Evolutionary conservation across 768 basidiomycete genomes (phyloP).

Genomic region (Amanita exitialis): DNA sequence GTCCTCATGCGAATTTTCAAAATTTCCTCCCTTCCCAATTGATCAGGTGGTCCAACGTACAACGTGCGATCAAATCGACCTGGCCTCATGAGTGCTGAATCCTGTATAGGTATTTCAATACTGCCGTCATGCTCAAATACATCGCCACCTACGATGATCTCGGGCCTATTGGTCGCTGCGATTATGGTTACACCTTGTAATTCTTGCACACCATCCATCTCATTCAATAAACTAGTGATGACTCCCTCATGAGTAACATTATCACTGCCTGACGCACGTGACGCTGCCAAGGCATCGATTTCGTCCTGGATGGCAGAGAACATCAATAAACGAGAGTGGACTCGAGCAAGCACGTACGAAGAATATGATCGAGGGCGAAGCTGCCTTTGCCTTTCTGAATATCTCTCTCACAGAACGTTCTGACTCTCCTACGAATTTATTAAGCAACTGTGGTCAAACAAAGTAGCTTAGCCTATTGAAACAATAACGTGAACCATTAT

Average conservation of each 20-base stretch:
- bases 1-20: slow-evolving; percentile 62
- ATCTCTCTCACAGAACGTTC: slow-evolving; percentile 92
- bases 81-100: slow-evolving; percentile 89
- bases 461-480: background rate
- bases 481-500: slow-evolving; percentile 1
- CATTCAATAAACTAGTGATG: slow-evolving; percentile 86
- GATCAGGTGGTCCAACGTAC: slow-evolving; percentile 89
- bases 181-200: slow-evolving; percentile 90
- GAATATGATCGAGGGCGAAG: slow-evolving; percentile 92
- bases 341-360: slow-evolving; percentile 50
- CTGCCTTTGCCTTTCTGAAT: slow-evolving; percentile 90
- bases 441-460: slow-evolving; percentile 59
- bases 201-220: slow-evolving; percentile 98
- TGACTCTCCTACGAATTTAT: slow-evolving; percentile 96
- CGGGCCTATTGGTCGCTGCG: slow-evolving; percentile 93
- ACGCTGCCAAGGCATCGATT: slow-evolving; percentile 86
- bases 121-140: background rate
- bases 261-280: slow-evolving; percentile 55
- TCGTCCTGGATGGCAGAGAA: slow-evolving; percentile 60
- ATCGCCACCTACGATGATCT: slow-evolving; percentile 48
- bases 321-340: background rate
- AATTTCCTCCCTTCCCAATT: slow-evolving; percentile 73
- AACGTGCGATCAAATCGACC: slow-evolving; percentile 91
- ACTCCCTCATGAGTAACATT: slow-evolving; percentile 67
- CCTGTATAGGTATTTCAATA: slow-evolving; percentile 35